These are phyloP conservation scores for Zygoascus biomembranicola DNA, from an alignment of 805 yeast genomes.

Conservation along the genomic window DNA sequence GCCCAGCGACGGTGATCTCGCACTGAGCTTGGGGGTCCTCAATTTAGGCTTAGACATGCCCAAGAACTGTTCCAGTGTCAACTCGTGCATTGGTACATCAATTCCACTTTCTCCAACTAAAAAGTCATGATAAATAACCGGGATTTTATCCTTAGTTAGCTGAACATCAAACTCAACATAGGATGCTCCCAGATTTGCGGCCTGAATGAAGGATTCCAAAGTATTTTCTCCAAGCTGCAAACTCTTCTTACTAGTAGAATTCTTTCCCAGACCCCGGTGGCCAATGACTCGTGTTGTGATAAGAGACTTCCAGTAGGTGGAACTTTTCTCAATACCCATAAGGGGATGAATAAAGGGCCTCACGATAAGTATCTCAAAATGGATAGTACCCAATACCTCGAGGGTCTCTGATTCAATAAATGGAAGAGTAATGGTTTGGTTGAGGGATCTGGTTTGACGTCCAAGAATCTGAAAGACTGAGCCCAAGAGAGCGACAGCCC, in stretches of 20 bases:
- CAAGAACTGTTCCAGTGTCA: conserved; percentile 79
- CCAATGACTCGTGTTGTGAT: conserved; percentile 90
- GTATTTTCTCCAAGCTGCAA: conserved; percentile 94
- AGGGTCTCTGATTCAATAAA: conserved; percentile 63
- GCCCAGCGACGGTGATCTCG: conserved; percentile 5
- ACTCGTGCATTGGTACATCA: conserved; percentile 90
- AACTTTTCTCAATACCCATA: conserved; percentile 54
- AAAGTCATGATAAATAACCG: conserved; percentile 93
- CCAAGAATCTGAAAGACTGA: conserved; percentile 63
- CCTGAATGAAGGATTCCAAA: conserved; percentile 89
- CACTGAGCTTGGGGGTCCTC: not conserved
- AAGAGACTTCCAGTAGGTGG: conserved; percentile 85
- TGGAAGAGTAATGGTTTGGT: conserved; percentile 62
- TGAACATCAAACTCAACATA: conserved; percentile 97
- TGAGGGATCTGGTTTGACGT: conserved; percentile 53
- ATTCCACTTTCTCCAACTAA: conserved; percentile 91
- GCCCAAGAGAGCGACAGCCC: conserved; percentile 71
- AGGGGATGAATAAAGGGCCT: conserved; percentile 65
- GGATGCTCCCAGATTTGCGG: conserved; percentile 92
- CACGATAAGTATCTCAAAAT: conserved; percentile 66
- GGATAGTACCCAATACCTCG: conserved; percentile 67
- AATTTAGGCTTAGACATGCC: conserved; percentile 4
- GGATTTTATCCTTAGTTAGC: conserved; percentile 80
- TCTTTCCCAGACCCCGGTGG: conserved; percentile 92
- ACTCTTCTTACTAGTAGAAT: conserved; percentile 59